Percentiles rank a stretch among this genome's conserved stretches.
phyloP scores from a whole-genome alignment of 768 basidiomycete species.

The Gloeostereum incarnatum region DNA sequence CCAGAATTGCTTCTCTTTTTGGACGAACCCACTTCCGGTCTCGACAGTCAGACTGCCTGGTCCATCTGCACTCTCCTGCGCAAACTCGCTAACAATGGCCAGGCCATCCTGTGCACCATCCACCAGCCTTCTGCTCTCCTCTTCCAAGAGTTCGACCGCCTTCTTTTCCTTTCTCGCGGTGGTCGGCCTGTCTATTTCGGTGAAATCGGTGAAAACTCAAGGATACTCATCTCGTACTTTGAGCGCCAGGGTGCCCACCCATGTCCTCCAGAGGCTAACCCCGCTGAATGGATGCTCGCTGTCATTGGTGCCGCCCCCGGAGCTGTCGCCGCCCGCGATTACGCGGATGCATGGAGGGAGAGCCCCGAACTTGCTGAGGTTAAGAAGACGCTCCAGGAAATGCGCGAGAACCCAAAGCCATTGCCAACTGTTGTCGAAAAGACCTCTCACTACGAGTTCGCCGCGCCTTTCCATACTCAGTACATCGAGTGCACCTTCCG shows the following conservation, averaged over 20 bases:
- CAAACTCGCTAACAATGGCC: constrained; percentile 41
- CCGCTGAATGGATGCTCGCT: constrained; percentile 36
- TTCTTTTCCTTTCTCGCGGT: constrained; percentile 38
- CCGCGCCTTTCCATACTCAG: constrained; percentile 13
- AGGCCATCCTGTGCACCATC: constrained; percentile 44
- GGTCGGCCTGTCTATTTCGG: constrained; percentile 47
- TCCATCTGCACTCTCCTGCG: constrained; percentile 35
- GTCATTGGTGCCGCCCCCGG: constrained; percentile 35
- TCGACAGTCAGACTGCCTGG: constrained; percentile 44
- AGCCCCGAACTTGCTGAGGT: constrained; percentile 24
- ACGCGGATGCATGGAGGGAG: constrained; percentile 29
- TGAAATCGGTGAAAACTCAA: constrained; percentile 39
- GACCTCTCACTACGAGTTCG: constrained; percentile 10
- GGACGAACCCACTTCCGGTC: constrained; percentile 51
- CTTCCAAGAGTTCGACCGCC: constrained; percentile 42
- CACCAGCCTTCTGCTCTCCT: constrained; percentile 25
- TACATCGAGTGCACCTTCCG: constrained; percentile 12
- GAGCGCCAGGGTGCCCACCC: constrained; percentile 41
- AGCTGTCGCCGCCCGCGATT: constrained; percentile 22
- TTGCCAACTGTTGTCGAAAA: constrained; percentile 7
- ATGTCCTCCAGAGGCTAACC: constrained; percentile 49
- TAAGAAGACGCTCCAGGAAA: constrained; percentile 22
- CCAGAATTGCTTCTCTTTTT: constrained; percentile 44
- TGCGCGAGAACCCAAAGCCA: constrained; percentile 6
- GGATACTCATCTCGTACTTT: constrained; percentile 47